Evolutionary conservation across 2,329 filamentous ascomycete genomes (phyloP), one percentile per base, ranked within the genome.

Genomic region (Verticillium klebahnii): DNA sequence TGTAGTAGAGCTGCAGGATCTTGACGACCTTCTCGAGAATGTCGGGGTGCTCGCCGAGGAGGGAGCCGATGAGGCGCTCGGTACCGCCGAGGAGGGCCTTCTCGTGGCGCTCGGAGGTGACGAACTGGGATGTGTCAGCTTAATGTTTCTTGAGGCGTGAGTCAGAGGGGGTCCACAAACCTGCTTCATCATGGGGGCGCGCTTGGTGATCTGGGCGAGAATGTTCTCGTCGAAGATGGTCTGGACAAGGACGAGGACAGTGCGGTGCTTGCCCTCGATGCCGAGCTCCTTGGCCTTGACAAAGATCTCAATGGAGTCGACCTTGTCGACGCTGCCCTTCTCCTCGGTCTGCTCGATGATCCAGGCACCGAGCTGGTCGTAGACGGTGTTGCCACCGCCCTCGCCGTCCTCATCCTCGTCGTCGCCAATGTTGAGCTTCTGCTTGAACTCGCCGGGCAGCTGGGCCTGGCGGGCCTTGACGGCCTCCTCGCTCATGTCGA

Each of bases 271-370:
- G 79, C 78, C 78, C 80, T 97, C 94, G 67, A 99, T 95, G 69
- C 93, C 93, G 61, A 98, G 83, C 70, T 98, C 95, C 81, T 96
- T 95, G 67, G 94, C 94, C 85, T 99, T 98, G 79, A 96, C 81
- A 78, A 96, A 98, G 74, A 99, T 92, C 45, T 93, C 89, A 67
- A 98, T 85, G 71, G 96, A 93, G 72, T 92, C 89, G 67, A 99
- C 85, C 63, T 93, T 88, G 78, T 87, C 83, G 69, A 97, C 83
- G 69, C 88, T 83, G 65, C 90, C 91, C 78, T 90, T 88, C 66
- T 86, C 85, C 63, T 87, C 83, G 62, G 89, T 88, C 73, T 93
- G 83, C 63, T 82, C 82, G 72, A 91, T 85, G 71, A 99, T 91
- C 95, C 95, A 99, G 78, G 89, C 91, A 73, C 93, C 95, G 67